Base-by-base conservation (phyloP, 495 filamentous ascomycete species). In the Chaetomium fimeti region DNA sequence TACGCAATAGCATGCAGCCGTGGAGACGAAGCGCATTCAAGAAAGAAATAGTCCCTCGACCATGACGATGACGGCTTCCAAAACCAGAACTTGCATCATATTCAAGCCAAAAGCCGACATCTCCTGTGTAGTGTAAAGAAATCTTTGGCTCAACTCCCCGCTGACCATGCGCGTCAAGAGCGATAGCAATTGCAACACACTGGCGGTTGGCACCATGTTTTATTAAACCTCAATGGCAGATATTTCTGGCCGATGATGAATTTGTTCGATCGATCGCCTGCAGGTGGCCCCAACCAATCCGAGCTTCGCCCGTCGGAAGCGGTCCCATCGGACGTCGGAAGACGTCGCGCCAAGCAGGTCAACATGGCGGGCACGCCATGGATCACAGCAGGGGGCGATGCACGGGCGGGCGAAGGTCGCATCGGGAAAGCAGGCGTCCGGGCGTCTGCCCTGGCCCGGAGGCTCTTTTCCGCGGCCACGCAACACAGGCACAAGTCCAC, bases 231-330 rank as follows among this genome's bases (percentile, higher is more conserved):
- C n/a, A 7, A 49, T 49, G 45, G 20, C 43, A 18, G 43, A n/a
- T 49, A 49, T 49, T 49, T 49, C 3, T 24, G 40, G 13, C 18
- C 13, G 40, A 43, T 43, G 51, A n/a, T 9, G 12, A 54, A 20
- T 42, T 43, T 40, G 29, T 15, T 40, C 47, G 59, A 61, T 61
- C 48, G 59, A 61, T 61, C 59, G 59, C 27, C 47, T 61, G 59
- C 59, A 61, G 47, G 3, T 42, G 13, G 3, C 13, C 28, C 28
- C 29, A 51, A 45, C 61, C 53, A 42, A 48, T 55, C 40, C 40
- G 60, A 24, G 15, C 4, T 18, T 13, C 27, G 45, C 54, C 0
- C 38, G 43, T 58, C 61, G 61, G 53, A 64, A 22, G 29, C 53
- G 28, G 61, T n/a, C 28, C 24, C 61, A 40, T 40, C 22, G 24